These are phyloP conservation scores for Pleurotus cornucopiae DNA, from an alignment of 768 basidiomycete genomes.

Conservation along the genomic window DNA sequence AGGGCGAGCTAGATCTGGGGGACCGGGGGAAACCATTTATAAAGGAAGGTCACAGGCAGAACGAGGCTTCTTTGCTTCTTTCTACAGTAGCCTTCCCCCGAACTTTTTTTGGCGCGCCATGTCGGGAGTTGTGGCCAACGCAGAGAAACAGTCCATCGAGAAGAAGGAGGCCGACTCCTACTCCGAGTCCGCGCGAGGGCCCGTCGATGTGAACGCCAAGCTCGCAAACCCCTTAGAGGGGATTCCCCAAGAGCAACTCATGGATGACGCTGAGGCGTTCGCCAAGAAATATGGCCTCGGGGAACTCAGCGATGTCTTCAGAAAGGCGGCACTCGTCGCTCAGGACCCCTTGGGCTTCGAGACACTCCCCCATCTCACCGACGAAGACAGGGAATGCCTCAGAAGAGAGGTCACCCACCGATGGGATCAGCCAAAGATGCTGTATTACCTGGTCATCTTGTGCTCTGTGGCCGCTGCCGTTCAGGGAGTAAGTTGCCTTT, in stretches of 20 bases:
- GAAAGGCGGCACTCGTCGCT: slow-evolving; percentile 72
- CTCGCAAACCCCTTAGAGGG: slow-evolving; percentile 31
- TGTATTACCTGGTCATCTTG: slow-evolving; percentile 40
- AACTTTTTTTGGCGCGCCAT: neutral
- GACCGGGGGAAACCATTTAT: neutral
- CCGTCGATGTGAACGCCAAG: slow-evolving; percentile 7
- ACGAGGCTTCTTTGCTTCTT: slow-evolving; percentile 3
- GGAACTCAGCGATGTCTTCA: slow-evolving; percentile 42
- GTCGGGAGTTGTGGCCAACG: neutral
- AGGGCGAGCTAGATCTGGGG: neutral
- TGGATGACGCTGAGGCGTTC: slow-evolving; percentile 59
- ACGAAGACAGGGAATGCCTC: slow-evolving; percentile 33
- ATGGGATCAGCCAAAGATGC: slow-evolving; percentile 41
- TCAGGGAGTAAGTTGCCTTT: slow-evolving; percentile 41
- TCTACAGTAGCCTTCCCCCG: neutral
- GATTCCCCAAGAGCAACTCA: slow-evolving; percentile 55
- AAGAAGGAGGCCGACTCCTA: slow-evolving; percentile 6
- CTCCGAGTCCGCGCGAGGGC: neutral
- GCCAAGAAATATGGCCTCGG: slow-evolving; percentile 43
- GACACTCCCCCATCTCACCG: slow-evolving; percentile 28
- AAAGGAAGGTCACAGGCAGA: neutral
- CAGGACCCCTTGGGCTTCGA: slow-evolving; percentile 58
- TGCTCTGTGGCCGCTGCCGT: slow-evolving; percentile 77
- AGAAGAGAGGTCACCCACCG: slow-evolving; percentile 40
- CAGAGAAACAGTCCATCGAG: slow-evolving; percentile 5